Percentiles rank a stretch among this genome's conserved stretches.
Conservation (phyloP, 1,284 basidiomycete species). For the Marasmius fiardii region DNA sequence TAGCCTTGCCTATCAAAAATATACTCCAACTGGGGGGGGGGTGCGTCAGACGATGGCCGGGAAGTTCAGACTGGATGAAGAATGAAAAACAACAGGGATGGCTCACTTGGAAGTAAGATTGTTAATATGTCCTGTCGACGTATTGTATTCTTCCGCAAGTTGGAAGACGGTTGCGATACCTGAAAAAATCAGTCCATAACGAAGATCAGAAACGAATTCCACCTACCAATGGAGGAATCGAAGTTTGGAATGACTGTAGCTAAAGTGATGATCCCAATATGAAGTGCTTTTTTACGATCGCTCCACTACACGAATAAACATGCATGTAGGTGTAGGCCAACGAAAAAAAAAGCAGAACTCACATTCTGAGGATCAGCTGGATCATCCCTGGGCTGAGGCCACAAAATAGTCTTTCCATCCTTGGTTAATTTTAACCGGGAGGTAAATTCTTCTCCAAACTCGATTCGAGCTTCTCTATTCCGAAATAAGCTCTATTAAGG, state of each 20-base stretch:
- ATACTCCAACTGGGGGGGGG: conserved; percentile 40
- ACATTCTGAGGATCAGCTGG: conserved; percentile 58
- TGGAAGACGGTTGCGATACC: conserved; percentile 47
- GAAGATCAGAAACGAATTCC: neutral
- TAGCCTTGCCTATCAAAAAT: conserved; percentile 38
- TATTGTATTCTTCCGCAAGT: conserved; percentile 42
- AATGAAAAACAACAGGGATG: conserved; percentile 14
- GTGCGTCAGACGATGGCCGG: neutral
- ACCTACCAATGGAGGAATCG: conserved; percentile 40
- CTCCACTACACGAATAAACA: conserved; percentile 5
- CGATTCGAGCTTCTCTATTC: conserved; percentile 42
- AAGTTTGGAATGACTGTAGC: conserved; percentile 48
- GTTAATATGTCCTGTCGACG: conserved; percentile 46
- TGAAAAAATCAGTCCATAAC: conserved; percentile 14
- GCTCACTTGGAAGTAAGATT: conserved; percentile 48
- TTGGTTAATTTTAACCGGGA: conserved; percentile 43
- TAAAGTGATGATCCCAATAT: conserved; percentile 40
- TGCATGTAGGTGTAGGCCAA: neutral
- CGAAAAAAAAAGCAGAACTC: conserved; percentile 7
- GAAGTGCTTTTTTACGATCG: conserved; percentile 20
- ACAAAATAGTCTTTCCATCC: conserved; percentile 48
- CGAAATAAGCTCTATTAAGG: neutral
- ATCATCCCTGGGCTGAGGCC: conserved; percentile 54
- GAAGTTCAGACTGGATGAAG: neutral
- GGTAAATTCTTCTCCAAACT: conserved; percentile 45